Evolutionary conservation across 2,329 filamentous ascomycete genomes (phyloP).

Genomic region (Botrytis galanthina): DNA sequence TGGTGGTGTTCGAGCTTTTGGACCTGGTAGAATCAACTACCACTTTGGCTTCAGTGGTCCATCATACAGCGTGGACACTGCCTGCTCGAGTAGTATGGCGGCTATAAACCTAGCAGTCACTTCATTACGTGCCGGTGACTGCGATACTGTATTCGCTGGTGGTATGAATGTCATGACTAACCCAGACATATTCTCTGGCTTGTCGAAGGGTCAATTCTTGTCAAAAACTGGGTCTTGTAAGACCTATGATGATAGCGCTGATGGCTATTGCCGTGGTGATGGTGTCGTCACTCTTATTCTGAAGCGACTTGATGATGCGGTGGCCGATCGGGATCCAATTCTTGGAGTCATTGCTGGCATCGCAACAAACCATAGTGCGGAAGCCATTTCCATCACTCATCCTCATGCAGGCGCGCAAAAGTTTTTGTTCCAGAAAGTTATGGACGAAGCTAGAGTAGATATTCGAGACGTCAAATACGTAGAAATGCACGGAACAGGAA

Average conservation of each 20-base stretch:
- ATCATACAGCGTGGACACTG: conserved; percentile 57
- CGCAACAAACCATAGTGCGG: conserved; percentile 45
- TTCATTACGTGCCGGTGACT: conserved; percentile 47
- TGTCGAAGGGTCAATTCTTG: conserved; percentile 46
- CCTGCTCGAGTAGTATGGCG: conserved; percentile 56
- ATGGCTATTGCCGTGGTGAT: conserved; percentile 26
- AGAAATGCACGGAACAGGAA: conserved; percentile 24
- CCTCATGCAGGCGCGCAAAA: conserved; percentile 22
- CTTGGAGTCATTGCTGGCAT: conserved; percentile 49
- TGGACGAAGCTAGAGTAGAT: conserved; percentile 20
- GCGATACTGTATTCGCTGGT: conserved; percentile 44
- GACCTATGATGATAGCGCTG: conserved; percentile 34
- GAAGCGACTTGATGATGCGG: conserved; percentile 42
- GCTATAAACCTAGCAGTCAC: conserved; percentile 54
- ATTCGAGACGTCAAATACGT: conserved; percentile 24
- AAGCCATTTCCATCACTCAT: conserved; percentile 3
- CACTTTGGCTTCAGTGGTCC: conserved; percentile 46
- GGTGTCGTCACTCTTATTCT: conserved; percentile 55
- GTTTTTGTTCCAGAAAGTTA: conserved; percentile 20
- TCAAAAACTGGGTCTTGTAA: conserved; percentile 40
- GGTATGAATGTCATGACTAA: conserved; percentile 39
- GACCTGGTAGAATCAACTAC: conserved; percentile 40
- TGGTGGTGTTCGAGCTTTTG: conserved; percentile 33
- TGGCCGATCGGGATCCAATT: conserved; percentile 57
- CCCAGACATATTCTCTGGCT: conserved; percentile 26